Conservation (phyloP, 78 protist genomes). For the Dictyostelium intermedium region DNA sequence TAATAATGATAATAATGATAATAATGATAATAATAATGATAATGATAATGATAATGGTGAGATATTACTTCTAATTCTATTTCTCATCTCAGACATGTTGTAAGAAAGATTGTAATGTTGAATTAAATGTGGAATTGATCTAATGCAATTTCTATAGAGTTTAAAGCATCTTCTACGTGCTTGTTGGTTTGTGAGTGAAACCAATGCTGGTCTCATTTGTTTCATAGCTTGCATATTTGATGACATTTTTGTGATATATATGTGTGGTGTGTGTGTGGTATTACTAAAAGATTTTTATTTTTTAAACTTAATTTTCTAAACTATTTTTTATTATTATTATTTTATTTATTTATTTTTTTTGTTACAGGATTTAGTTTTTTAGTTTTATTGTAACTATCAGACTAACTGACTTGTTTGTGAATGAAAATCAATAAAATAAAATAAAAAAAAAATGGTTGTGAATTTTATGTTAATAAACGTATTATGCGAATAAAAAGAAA, state of each 20-base stretch:
- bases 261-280: background rate
- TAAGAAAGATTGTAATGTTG: slow-evolving; percentile 71
- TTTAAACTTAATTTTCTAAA: background rate
- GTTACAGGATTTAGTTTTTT: background rate
- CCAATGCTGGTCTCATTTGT: slow-evolving; percentile 71
- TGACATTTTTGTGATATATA: slow-evolving; percentile 15
- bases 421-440: background rate
- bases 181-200: slow-evolving; percentile 14
- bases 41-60: no score
- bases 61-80: slow-evolving; percentile 62
- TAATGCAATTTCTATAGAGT: slow-evolving; percentile 60
- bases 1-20: no score
- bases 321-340: background rate
- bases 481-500: background rate
- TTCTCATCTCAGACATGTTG: slow-evolving; percentile 37
- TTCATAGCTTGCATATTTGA: slow-evolving; percentile 65
- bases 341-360: background rate
- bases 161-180: slow-evolving; percentile 56
- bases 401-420: background rate
- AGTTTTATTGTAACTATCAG: no score
- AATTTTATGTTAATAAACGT: background rate
- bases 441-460: background rate
- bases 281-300: background rate
- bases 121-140: slow-evolving; percentile 59
- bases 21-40: no score